Evolutionary conservation across 2,329 filamentous ascomycete species (phyloP), one percentile per base, ranked within the genome.

Genomic region (Aureobasidium sp.): DNA sequence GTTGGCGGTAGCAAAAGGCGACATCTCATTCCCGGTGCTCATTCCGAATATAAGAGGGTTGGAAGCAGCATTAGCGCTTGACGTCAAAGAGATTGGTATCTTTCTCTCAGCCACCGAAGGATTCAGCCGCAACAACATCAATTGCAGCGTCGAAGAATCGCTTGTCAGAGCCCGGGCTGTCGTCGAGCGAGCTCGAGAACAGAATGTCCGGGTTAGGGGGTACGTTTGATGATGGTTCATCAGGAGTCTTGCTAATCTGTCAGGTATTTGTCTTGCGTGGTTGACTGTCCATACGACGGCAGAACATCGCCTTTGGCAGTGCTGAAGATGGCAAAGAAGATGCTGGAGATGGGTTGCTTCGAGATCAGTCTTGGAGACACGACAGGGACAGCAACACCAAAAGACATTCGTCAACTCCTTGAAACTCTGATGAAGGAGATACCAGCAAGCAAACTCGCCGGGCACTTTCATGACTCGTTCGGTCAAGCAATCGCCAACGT

Each of bases 321-420:
- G 2, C 84, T 85, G 1, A 80, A 84, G 22, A 77, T 87, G 34
- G 84, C 84, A 79, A 64, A 85, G 80, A 69, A 76, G 4, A 73
- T 96, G 55, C 79, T 96, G 1, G 88, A 92, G 70, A 89, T 93
- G 79, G 92, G 92, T n/a, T 92, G 90, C 25, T 90, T 95, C 70
- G 91, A 96, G 78, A 91, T 97, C 67, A 89, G 89, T 1, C 83
- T 96, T 0, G 91, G 91, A 7, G 92, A 96, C 70, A 97, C 92
- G 0, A 93, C 91, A 0, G 92, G 92, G 22, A 91, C 94, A 83
- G 92, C 91, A 37, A 95, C 90, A 0, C 87, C 86, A n/a, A 86
- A 85, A n/a, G 79, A 84, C 61, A 90, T 87, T 2, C 77, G 79
- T 61, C 82, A 84, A 62, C 77, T 91, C 48, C 78, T 91, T 62